phyloP scores from a whole-genome alignment of 148 eudicot genomes.

The Mesembryanthemum crystallinum region DNA sequence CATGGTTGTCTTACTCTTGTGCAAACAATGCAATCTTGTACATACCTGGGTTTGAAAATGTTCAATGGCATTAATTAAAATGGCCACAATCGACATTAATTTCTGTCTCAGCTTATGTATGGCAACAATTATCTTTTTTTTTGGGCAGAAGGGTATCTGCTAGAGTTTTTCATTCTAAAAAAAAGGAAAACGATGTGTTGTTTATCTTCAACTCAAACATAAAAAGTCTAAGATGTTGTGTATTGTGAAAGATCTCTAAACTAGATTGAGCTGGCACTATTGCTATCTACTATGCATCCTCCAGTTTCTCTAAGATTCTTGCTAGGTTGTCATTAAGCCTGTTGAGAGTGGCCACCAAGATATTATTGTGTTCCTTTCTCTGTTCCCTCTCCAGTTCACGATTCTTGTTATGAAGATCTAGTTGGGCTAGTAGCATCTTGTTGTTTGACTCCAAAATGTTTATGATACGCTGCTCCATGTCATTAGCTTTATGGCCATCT shows the following conservation, averaged over 20 bases:
- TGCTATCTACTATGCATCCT: neutral
- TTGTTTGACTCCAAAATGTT: conserved; percentile 43
- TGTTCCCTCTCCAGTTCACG: conserved; percentile 47
- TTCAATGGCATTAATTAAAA: neutral
- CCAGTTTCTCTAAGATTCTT: conserved; percentile 51
- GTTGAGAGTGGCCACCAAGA: conserved; percentile 44
- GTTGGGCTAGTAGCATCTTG: conserved; percentile 38
- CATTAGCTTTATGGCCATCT: conserved; percentile 25
- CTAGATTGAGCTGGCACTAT: neutral
- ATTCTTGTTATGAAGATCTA: conserved; percentile 46
- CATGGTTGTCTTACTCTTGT: neutral
- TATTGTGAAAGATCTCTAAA: neutral
- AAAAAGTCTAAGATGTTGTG: neutral
- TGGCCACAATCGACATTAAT: neutral
- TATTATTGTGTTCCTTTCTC: conserved; percentile 41
- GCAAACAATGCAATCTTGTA: neutral
- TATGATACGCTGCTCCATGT: conserved; percentile 29
- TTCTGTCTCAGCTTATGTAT: neutral
- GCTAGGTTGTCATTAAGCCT: conserved; percentile 50
- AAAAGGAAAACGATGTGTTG: neutral
- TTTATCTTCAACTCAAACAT: neutral
- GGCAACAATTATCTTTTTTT: neutral
- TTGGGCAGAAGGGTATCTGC: neutral
- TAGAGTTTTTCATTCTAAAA: neutral
- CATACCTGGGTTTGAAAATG: neutral